Percentiles rank a stretch among this genome's conserved stretches.
phyloP scores from a whole-genome alignment of 176 grass and related monocot genomes.

The Triticum turgidum region DNA sequence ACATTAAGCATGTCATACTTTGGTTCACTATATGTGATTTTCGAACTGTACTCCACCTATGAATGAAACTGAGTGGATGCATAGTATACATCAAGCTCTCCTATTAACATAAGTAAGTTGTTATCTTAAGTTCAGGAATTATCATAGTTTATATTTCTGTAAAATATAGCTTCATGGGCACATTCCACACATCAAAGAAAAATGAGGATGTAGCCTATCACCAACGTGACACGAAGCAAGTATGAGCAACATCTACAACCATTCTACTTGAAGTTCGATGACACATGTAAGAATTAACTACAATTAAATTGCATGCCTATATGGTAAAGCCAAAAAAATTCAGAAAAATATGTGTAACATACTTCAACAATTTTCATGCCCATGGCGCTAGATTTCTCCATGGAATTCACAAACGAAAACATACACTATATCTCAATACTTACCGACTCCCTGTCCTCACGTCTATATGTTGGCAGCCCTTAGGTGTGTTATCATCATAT shows the following conservation, averaged over 20 bases:
- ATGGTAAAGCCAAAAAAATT: too few species aligned
- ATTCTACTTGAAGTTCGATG: too few species aligned
- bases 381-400: not conserved
- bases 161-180: too few species aligned
- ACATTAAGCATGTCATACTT: not conserved
- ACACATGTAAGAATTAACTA: too few species aligned
- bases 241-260: too few species aligned
- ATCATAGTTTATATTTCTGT: not conserved
- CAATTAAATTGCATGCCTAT: too few species aligned
- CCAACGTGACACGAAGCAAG: too few species aligned
- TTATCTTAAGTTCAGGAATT: not conserved
- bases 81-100: not conserved
- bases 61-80: not conserved
- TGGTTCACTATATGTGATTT: not conserved
- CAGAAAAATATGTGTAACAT: not conserved
- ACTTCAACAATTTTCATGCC: not conserved
- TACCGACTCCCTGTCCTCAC: not conserved
- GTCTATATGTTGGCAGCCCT: not conserved
- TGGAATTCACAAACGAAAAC: not conserved
- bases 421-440: not conserved
- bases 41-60: not conserved
- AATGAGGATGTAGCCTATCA: too few species aligned
- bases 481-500: not conserved
- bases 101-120: not conserved
- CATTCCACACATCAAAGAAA: too few species aligned